A percentile compares a stretch with the other conserved stretches of the same genome.
Evolutionary conservation across 768 basidiomycete species (phyloP).

Genomic region (Pleurotus cornucopiae): DNA sequence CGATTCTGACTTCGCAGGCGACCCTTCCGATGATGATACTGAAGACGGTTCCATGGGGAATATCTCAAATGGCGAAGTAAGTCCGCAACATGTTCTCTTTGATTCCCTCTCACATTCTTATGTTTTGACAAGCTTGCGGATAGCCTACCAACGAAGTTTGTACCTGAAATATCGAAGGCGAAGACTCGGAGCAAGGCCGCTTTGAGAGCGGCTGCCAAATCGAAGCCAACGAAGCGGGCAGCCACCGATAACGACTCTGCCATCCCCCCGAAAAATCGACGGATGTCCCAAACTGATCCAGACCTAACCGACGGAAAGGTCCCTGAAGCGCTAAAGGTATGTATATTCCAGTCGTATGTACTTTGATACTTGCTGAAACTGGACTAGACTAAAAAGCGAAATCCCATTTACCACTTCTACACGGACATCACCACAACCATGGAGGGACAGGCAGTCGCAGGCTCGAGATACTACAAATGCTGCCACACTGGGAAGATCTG

Average conservation of each 20-base stretch:
- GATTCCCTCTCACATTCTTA: too few relatives aligned
- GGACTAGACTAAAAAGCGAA: not conserved
- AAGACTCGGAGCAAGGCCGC: not conserved
- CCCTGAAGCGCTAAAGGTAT: too few relatives aligned
- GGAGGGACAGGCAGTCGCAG: not conserved
- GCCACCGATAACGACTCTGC: not conserved
- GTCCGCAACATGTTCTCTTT: not conserved
- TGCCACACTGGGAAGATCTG: conserved; percentile 13
- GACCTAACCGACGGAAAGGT: too few relatives aligned
- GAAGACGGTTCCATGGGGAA: not conserved
- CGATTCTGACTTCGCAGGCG: not conserved
- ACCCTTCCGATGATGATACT: not conserved
- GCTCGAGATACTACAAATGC: conserved; percentile 17
- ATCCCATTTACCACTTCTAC: conserved; percentile 15
- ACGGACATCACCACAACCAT: conserved; percentile 1
- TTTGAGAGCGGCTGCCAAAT: too few relatives aligned
- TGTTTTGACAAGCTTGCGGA: too few relatives aligned
- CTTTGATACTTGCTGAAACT: not conserved
- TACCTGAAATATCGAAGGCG: too few relatives aligned
- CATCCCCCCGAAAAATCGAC: not conserved
- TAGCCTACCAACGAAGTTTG: too few relatives aligned
- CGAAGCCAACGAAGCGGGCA: too few relatives aligned
- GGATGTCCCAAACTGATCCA: too few relatives aligned
- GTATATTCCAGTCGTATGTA: too few relatives aligned
- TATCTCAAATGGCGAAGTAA: not conserved